Percentiles rank a stretch among this genome's conserved stretches.
Conservation (phyloP, 352 stramenopile species). For the Pythium plurisporium region DNA sequence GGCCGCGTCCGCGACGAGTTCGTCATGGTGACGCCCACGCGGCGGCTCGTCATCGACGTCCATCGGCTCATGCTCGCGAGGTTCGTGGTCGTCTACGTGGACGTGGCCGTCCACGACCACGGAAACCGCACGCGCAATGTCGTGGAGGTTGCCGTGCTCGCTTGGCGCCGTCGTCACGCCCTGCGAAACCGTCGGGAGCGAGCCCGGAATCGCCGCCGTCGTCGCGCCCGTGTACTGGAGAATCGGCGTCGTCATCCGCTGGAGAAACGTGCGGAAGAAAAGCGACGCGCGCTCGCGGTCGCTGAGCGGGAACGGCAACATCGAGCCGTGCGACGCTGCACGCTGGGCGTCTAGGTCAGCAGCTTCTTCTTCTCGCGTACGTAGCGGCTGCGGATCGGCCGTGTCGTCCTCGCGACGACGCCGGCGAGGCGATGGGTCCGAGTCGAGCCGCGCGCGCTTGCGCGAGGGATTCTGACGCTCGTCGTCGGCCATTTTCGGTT, state of each 20-base stretch:
- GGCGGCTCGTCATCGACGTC: neutral
- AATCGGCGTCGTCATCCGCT: slow-evolving; percentile 19
- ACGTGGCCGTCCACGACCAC: slow-evolving; percentile 22
- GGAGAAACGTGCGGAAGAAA: slow-evolving; percentile 21
- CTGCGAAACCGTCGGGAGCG: neutral
- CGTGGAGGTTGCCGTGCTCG: neutral
- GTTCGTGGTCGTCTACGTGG: neutral
- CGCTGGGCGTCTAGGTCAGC: neutral
- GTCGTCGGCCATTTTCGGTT: slow-evolving; percentile 22
- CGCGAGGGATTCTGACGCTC: slow-evolving; percentile 29
- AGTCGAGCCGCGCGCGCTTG: slow-evolving; percentile 31
- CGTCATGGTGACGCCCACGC: slow-evolving; percentile 8
- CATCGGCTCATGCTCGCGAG: slow-evolving; percentile 1
- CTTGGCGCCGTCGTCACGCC: neutral
- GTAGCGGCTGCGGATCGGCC: neutral
- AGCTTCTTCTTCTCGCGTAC: neutral
- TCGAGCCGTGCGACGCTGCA: slow-evolving; percentile 12
- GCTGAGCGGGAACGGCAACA: slow-evolving; percentile 28
- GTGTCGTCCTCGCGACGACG: slow-evolving; percentile 16
- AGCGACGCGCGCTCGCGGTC: slow-evolving; percentile 23
- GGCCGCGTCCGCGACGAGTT: slow-evolving; percentile 1
- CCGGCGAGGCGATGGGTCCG: slow-evolving; percentile 20
- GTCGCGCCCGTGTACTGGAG: slow-evolving; percentile 9
- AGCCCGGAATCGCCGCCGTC: too few species aligned
- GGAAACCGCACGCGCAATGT: slow-evolving; percentile 6